Base-by-base conservation (phyloP, 768 basidiomycete genomes). In the Leucocoprinus sp. region DNA sequence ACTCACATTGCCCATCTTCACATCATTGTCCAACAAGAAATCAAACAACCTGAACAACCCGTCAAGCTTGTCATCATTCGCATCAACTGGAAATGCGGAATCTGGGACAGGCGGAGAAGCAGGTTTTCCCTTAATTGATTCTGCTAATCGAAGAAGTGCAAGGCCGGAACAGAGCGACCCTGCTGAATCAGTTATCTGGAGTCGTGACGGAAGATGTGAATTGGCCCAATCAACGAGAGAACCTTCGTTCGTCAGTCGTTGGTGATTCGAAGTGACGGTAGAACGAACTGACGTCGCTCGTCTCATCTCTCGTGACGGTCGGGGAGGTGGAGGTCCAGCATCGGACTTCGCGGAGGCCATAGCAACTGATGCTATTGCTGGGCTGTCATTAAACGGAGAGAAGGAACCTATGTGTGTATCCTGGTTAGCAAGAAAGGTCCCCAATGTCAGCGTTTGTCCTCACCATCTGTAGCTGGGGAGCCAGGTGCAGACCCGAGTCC, bases 31-130 rank as follows among this genome's bases (percentile, higher is more conserved):
- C 37, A 97, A 74, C 45, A 96, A 64, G 64, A 90, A 93, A 64
- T 97, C 93, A 64, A 96, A 95, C 45, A 95, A 66, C 46, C 77
- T 72, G 68, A 95, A 93, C 22, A 95, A 68, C 12, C 92, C 90
- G 21, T 91, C 88, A 11, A 95, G 67, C 53, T 84, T 87, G 52
- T 93, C 84, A 57, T 92, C 84, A 50, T 71, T 69, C 9, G 74
- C 63, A 31, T 74, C 75, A 7, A 67, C 59, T 2, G 84, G 84
- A 69, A 95, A 96, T 0, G 82, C 81, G 1, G 80, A 76, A 55
- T 91, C 87, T 1, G 80, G 78, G 2, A 92, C 82, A 8, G 84
- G 74, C 12, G 88, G 86, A 14, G 75, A 75, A 0, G 75, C 68
- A 0, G 82, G 67, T 46, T 71, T 68, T 26, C 81, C 80, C 58